Evolutionary conservation across 1,284 basidiomycete genomes (phyloP).

Genomic region (Porogramme epimiltina): DNA sequence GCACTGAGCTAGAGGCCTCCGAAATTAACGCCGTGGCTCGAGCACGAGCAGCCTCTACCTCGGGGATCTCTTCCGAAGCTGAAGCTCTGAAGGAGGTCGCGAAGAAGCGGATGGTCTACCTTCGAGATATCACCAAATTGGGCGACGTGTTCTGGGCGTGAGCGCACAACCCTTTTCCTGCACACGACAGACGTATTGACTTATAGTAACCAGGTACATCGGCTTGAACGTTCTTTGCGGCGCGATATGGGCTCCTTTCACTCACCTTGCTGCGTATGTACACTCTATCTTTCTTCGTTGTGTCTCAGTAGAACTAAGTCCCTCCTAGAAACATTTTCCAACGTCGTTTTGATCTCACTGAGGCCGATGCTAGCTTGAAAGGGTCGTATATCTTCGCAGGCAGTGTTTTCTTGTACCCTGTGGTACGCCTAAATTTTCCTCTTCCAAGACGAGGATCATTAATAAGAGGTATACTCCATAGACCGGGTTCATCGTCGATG

Average conservation of each 20-base stretch:
- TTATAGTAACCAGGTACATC: constrained; percentile 52
- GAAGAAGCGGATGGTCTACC: constrained; percentile 59
- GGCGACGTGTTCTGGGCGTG: constrained; percentile 83
- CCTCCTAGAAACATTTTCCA: constrained; percentile 70
- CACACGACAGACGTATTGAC: neutral
- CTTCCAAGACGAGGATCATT: too few relatives aligned
- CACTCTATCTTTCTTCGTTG: neutral
- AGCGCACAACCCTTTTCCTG: constrained; percentile 26
- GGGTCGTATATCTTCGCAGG: constrained; percentile 78
- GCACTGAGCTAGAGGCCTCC: constrained; percentile 64
- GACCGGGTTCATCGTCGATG: constrained; percentile 66
- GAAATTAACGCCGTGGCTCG: constrained; percentile 57
- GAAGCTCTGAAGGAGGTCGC: constrained; percentile 68
- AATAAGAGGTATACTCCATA: constrained; percentile 28
- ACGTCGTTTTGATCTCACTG: constrained; percentile 61
- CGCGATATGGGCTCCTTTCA: constrained; percentile 79
- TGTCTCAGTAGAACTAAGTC: neutral
- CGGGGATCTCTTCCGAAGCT: constrained; percentile 49
- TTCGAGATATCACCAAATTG: constrained; percentile 61
- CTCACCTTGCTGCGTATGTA: constrained; percentile 72
- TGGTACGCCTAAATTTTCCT: constrained; percentile 46
- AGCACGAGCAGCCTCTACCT: constrained; percentile 34
- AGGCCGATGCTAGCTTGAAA: constrained; percentile 59
- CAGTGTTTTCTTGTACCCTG: constrained; percentile 73
- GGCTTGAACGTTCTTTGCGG: constrained; percentile 74